Conservation (phyloP, 192 early-diverging fungal species). For the Coemansia aciculifera region DNA sequence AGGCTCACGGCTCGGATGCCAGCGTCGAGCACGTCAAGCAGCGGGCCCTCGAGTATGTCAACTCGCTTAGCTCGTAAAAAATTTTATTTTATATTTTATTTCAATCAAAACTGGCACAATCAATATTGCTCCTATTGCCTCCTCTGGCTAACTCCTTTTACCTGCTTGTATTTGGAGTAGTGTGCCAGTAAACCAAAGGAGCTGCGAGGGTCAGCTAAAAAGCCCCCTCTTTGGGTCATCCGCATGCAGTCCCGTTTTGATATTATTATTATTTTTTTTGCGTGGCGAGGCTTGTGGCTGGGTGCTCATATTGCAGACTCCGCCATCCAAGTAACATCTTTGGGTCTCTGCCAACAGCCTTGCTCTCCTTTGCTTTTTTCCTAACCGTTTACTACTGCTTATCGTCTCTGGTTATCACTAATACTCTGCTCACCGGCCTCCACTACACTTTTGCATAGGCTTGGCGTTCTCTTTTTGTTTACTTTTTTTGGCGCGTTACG, state of each 20-base stretch:
- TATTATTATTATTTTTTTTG: not conserved
- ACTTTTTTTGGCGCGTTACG: not conserved
- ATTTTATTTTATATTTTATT: conserved; percentile 5
- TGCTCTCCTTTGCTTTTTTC: not conserved
- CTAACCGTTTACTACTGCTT: not conserved
- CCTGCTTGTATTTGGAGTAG: not conserved
- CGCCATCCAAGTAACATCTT: not conserved
- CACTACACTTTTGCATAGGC: not conserved
- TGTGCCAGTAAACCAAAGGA: not conserved
- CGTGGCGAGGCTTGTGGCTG: conserved; percentile 14
- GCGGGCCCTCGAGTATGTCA: conserved; percentile 81
- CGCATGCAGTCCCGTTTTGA: conserved; percentile 1
- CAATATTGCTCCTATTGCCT: not conserved
- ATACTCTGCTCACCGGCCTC: not conserved
- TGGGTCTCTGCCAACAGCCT: not conserved
- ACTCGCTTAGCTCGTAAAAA: conserved; percentile 32
- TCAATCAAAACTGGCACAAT: not conserved
- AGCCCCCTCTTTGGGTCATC: not conserved
- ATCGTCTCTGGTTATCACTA: conserved; percentile 2
- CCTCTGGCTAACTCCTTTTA: not conserved
- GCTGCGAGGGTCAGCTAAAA: not conserved
- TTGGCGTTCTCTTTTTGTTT: not conserved
- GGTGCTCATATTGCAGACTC: not conserved
- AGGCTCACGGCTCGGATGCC: conserved; percentile 75
- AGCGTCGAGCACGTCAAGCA: conserved; percentile 86